Evolutionary conservation across 345 rosid species (phyloP).

Genomic region (Acer saccharum): DNA sequence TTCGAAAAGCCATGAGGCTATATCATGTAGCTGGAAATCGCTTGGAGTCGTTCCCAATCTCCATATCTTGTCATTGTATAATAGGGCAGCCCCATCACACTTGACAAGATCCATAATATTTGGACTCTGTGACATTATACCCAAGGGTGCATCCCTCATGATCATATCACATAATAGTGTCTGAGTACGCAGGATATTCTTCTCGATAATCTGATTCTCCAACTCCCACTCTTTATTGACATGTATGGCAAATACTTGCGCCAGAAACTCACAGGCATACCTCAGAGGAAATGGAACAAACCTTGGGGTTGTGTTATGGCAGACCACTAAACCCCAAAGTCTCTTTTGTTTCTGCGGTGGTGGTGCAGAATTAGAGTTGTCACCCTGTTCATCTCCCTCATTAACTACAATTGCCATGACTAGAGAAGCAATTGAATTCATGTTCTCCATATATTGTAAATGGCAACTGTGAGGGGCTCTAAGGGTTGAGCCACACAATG

Average conservation of each 20-base stretch:
- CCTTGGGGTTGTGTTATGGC: slow-evolving; percentile 83
- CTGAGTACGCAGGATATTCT: slow-evolving; percentile 86
- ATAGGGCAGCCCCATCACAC: slow-evolving; percentile 90
- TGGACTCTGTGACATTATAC: slow-evolving; percentile 84
- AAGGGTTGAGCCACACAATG: slow-evolving; percentile 90
- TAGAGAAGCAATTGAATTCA: slow-evolving; percentile 90
- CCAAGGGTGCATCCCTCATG: slow-evolving; percentile 92
- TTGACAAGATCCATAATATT: slow-evolving; percentile 92
- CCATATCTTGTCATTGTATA: slow-evolving; percentile 73
- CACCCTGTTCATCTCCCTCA: slow-evolving; percentile 70
- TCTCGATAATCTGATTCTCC: slow-evolving; percentile 83
- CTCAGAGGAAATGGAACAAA: slow-evolving; percentile 97
- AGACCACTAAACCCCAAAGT: slow-evolving; percentile 95
- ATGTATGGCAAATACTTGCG: slow-evolving; percentile 92
- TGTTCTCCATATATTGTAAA: slow-evolving; percentile 92
- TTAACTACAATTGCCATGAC: slow-evolving; percentile 95
- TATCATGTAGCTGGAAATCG: slow-evolving; percentile 66
- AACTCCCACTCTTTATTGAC: slow-evolving; percentile 87
- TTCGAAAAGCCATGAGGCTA: slow-evolving; percentile 75
- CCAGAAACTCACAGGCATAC: slow-evolving; percentile 94
- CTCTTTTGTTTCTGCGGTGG: slow-evolving; percentile 82
- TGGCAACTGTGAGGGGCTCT: slow-evolving; percentile 96
- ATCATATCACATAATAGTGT: slow-evolving; percentile 94
- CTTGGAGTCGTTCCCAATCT: slow-evolving; percentile 73
- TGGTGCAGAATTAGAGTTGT: slow-evolving; percentile 40